These are phyloP conservation scores for Protomyces macrosporus DNA, from an alignment of 1,139 yeast genomes.

Conservation along the genomic window DNA sequence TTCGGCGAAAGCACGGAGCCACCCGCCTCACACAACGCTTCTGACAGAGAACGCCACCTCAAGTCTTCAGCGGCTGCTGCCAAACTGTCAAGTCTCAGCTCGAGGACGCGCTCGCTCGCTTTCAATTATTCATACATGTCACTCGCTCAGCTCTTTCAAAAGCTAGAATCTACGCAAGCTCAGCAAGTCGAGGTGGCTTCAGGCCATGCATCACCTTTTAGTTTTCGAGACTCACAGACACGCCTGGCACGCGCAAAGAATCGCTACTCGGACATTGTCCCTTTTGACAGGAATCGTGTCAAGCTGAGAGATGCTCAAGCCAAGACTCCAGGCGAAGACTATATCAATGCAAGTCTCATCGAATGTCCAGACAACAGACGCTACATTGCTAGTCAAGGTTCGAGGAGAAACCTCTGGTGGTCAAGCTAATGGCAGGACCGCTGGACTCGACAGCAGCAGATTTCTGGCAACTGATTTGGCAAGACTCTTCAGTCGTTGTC, in stretches of 20 bases:
- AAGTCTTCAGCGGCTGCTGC: no score
- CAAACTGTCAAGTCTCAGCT: no score
- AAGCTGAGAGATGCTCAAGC: constrained; percentile 38
- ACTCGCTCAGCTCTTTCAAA: constrained; percentile 4
- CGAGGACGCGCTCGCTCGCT: no score
- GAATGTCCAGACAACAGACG: constrained; percentile 33
- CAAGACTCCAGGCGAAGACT: constrained; percentile 35
- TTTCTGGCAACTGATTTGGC: constrained; percentile 81
- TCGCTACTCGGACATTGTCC: constrained; percentile 54
- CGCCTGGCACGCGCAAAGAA: constrained; percentile 39
- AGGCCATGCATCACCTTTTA: constrained; percentile 13
- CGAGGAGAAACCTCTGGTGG: neutral
- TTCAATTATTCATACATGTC: neutral
- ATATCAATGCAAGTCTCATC: constrained; percentile 49
- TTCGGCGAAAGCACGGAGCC: no score
- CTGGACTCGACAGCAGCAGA: constrained; percentile 54
- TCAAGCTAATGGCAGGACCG: constrained; percentile 50
- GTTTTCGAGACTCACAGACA: constrained; percentile 5
- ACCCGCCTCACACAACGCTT: no score
- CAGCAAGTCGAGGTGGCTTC: constrained; percentile 15
- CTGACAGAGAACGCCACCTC: no score
- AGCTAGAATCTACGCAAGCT: constrained; percentile 11
- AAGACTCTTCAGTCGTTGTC: constrained; percentile 55
- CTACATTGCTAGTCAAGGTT: constrained; percentile 37
- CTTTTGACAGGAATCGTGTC: constrained; percentile 57